A percentile compares a stretch with the other conserved stretches of the same genome.
phyloP scores from a whole-genome alignment of 257 asterid species.

The Forsythia viridissima region DNA sequence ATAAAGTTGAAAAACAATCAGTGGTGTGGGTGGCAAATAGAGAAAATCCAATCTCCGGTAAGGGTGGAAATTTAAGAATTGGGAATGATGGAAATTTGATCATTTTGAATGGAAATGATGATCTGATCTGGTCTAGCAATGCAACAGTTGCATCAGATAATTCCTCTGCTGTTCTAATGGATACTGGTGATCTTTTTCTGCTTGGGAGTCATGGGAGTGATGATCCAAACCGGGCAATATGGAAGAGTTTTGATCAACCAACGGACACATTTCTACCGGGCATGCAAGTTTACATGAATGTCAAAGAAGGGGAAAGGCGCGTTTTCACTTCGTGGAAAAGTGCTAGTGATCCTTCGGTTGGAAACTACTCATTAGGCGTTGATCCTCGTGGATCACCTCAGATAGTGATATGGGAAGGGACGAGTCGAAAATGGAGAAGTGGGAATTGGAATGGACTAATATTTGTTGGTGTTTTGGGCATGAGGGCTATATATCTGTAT shows the following conservation, averaged over 20 bases:
- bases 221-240: constrained; percentile 5
- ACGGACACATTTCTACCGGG: constrained; percentile 66
- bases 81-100: constrained; percentile 42
- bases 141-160: constrained; percentile 27
- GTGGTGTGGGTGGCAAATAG: constrained; percentile 83
- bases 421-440: constrained; percentile 66
- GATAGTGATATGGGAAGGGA: constrained; percentile 73
- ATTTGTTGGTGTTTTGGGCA: constrained; percentile 52
- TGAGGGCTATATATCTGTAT: constrained; percentile 28
- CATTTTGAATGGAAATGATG: constrained; percentile 34
- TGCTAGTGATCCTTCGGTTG: constrained; percentile 60
- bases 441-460: constrained; percentile 61
- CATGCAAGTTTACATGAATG: constrained; percentile 44
- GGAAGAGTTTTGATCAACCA: constrained; percentile 64
- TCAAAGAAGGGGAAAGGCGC: constrained; percentile 29
- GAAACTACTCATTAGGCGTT: constrained; percentile 61
- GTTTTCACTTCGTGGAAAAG: constrained; percentile 61
- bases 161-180: constrained; percentile 42
- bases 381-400: constrained; percentile 77
- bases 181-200: constrained; percentile 52
- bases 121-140: constrained; percentile 46
- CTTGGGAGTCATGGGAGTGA: neutral
- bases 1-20: constrained; percentile 26
- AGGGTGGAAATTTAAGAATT: constrained; percentile 41
- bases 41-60: constrained; percentile 51